Evolutionary conservation across 805 yeast genomes (phyloP).

Genomic region (Hanseniaspora lindneri): DNA sequence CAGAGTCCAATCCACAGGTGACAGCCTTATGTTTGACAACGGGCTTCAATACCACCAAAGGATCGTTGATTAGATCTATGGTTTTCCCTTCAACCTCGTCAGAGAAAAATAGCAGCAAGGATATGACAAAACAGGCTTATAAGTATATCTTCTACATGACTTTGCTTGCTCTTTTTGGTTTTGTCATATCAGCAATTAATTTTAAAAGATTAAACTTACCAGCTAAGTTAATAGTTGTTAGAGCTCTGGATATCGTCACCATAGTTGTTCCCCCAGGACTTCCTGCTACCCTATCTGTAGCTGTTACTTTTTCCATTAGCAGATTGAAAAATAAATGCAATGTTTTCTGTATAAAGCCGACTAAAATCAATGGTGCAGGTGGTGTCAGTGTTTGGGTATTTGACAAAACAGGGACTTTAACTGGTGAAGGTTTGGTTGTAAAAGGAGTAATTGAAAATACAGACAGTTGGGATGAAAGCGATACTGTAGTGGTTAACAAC

Average conservation of each 20-base stretch:
- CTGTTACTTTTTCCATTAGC: conserved; percentile 81
- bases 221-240: conserved; percentile 54
- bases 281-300: conserved; percentile 94
- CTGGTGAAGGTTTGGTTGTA: conserved; percentile 92
- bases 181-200: conserved; percentile 67
- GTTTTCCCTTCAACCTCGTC: conserved; percentile 79
- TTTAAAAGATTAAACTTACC: conserved; percentile 69
- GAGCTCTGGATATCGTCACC: conserved; percentile 89
- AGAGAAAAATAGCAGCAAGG: conserved; percentile 50
- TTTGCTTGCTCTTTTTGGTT: conserved; percentile 70
- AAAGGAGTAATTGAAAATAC: conserved; percentile 42
- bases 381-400: conserved; percentile 81
- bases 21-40: conserved; percentile 79
- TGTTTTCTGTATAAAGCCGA: conserved; percentile 87
- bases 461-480: conserved; percentile 48
- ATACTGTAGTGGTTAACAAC: conserved; percentile 18
- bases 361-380: conserved; percentile 92
- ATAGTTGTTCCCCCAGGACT: conserved; percentile 97
- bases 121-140: conserved; percentile 83
- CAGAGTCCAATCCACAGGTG: conserved; percentile 43
- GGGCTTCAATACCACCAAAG: conserved; percentile 92
- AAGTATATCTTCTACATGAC: conserved; percentile 94
- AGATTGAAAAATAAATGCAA: conserved; percentile 49
- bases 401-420: conserved; percentile 94
- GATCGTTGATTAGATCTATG: conserved; percentile 88